Conservation (phyloP, 352 stramenopile genomes). For the Globisporangium apiculatum region DNA sequence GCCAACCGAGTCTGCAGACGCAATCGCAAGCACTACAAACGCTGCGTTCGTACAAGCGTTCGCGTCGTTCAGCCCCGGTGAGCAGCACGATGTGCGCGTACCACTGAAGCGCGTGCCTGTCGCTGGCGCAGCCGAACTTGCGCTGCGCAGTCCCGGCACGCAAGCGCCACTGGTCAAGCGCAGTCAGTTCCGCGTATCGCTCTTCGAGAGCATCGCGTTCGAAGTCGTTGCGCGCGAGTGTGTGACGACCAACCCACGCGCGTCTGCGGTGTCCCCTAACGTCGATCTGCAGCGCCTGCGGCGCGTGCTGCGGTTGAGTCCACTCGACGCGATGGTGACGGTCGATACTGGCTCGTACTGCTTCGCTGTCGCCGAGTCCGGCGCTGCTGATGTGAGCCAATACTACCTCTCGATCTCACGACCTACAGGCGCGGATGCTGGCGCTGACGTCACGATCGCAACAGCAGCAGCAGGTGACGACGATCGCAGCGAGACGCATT, state of each 20-base stretch:
- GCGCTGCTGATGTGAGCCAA: slow-evolving; percentile 9
- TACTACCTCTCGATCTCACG: slow-evolving; percentile 31
- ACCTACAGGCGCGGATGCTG: background rate
- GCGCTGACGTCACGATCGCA: slow-evolving; percentile 1
- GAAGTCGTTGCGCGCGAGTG: slow-evolving; percentile 18
- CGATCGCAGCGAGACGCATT: background rate
- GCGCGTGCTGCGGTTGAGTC: slow-evolving; percentile 37
- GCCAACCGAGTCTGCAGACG: slow-evolving; percentile 12
- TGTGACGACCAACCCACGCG: slow-evolving; percentile 10
- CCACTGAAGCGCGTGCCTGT: slow-evolving; percentile 17
- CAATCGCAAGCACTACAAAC: background rate
- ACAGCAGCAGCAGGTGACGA: background rate
- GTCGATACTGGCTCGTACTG: slow-evolving; percentile 38
- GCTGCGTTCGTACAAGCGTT: slow-evolving; percentile 6
- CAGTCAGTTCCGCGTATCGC: slow-evolving; percentile 33
- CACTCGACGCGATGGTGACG: slow-evolving; percentile 50
- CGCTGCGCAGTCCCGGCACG: slow-evolving; percentile 52
- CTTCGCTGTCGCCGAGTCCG: slow-evolving; percentile 11
- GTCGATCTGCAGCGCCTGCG: slow-evolving; percentile 35
- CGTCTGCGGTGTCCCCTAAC: slow-evolving; percentile 16
- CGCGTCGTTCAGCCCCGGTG: slow-evolving; percentile 17
- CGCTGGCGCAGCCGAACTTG: slow-evolving; percentile 25
- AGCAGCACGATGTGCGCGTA: slow-evolving; percentile 22
- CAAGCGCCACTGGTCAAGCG: slow-evolving; percentile 44
- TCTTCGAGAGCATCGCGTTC: slow-evolving; percentile 32